Percentiles rank a stretch among this genome's conserved stretches.
Conservation (phyloP, 331 rosid genomes). For the Prunus yedoensis region DNA sequence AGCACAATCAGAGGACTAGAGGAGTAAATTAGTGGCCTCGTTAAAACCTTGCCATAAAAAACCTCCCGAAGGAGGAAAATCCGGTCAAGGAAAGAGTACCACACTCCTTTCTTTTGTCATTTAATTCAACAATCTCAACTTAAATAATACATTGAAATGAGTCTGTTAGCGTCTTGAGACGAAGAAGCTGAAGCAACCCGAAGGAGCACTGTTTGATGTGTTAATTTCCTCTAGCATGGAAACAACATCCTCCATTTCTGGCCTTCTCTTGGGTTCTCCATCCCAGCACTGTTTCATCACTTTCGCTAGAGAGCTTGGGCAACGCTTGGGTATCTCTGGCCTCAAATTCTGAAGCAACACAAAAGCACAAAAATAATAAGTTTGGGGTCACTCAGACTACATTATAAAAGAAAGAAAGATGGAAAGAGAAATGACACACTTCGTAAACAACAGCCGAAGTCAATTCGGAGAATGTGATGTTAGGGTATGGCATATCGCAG, state of each 20-base stretch:
- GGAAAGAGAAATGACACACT: neutral
- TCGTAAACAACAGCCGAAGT: neutral
- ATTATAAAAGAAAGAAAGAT: neutral
- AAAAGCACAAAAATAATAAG: neutral
- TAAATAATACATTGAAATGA: no score
- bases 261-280: conserved; percentile 21
- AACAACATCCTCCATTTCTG: conserved; percentile 20
- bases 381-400: neutral
- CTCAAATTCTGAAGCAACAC: conserved; percentile 5
- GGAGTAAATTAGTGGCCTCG: no score
- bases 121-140: no score
- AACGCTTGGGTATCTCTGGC: conserved; percentile 16
- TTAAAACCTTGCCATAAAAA: no score
- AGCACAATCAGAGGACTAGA: no score
- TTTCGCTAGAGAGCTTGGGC: conserved; percentile 22
- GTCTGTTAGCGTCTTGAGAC: neutral
- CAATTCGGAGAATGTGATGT: neutral
- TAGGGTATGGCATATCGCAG: neutral
- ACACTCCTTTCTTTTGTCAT: no score
- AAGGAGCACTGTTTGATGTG: neutral
- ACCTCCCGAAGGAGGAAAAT: no score
- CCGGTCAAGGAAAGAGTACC: no score
- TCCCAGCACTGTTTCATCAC: conserved; percentile 23
- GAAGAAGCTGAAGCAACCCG: conserved; percentile 15
- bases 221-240: conserved; percentile 11